Base-by-base conservation (phyloP, 495 filamentous ascomycete species). In the Penicillium samsonianum region DNA sequence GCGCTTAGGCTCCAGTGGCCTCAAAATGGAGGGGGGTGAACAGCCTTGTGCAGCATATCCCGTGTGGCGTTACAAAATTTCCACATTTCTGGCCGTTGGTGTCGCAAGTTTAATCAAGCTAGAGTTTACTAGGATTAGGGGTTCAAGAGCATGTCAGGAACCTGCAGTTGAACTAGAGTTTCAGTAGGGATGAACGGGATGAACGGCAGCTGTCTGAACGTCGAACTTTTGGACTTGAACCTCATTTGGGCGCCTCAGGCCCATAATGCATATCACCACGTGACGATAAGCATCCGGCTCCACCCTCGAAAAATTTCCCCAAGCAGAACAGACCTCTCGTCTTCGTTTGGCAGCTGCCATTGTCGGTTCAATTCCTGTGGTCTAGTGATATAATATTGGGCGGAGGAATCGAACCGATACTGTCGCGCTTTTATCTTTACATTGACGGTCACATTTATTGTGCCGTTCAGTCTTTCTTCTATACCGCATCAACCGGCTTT, bases 271-370 rank as follows among this genome's bases (percentile, higher is more conserved):
- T 79, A 79, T 79, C 76, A 69, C 56, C 76, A 79, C 76, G 76
- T 79, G 76, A 72, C 44, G 75, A 77, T 79, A 79, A 58, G n/a
- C 35, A 16, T 41, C 50, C 47, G 46, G 72, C 57, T 76, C 75
- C 73, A 76, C 73, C 37, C 62, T 74, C 75, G 65, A 76, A 78
- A 78, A 77, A 77, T 75, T 76, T 78, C 73, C 73, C 73, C 67
- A 63, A 71, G 60, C 53, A 60, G 55, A 58, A 42, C 55, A 31
- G 35, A 53, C 30, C 22, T 25, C 50, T 62, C 58, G 50, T 53
- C 62, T 55, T 62, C 54, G 54, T 57, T 57, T 60, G 60, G 50
- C 55, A 64, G 63, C 66, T 67, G 62, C 68, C 62, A 69, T 67
- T 65, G 69, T 67, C 55, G 63, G 64, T 61, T 60, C 57, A 66